A percentile compares a stretch with the other conserved stretches of the same genome.
Evolutionary conservation across 176 grass and related monocot genomes (phyloP).

Genomic region (Triticum timopheevii): DNA sequence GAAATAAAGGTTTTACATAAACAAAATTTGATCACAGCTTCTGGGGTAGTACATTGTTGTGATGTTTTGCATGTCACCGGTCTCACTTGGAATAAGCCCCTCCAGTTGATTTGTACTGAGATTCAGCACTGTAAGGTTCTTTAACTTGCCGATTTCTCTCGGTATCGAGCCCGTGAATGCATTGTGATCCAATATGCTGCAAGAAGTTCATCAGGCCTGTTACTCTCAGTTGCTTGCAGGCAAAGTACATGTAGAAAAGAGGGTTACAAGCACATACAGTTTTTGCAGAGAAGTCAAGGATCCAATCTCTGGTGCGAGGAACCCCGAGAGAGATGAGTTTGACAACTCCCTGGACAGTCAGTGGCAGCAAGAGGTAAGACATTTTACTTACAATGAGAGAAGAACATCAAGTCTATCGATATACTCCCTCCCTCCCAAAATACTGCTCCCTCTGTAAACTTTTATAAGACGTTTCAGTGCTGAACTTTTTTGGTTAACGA

Average conservation of each 20-base stretch:
- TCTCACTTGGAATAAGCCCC: slow-evolving; percentile 62
- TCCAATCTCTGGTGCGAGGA: slow-evolving; percentile 60
- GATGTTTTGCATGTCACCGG: slow-evolving; percentile 57
- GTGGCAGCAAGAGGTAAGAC: neutral
- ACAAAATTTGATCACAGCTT: slow-evolving; percentile 1
- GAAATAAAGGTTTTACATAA: neutral
- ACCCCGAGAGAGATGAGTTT: slow-evolving; percentile 73
- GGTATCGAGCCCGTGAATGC: slow-evolving; percentile 62
- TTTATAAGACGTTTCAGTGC: too few species aligned
- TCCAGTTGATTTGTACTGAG: slow-evolving; percentile 62
- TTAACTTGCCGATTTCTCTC: slow-evolving; percentile 50
- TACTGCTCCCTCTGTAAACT: too few species aligned
- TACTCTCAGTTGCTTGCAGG: neutral
- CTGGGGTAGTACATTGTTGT: slow-evolving; percentile 65
- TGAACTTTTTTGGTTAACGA: neutral
- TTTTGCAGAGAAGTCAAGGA: slow-evolving; percentile 56
- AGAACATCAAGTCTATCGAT: neutral
- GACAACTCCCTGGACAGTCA: slow-evolving; percentile 54
- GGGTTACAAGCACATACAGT: slow-evolving; percentile 46
- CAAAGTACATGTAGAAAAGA: neutral
- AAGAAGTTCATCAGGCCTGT: slow-evolving; percentile 9
- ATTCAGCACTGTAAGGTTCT: slow-evolving; percentile 51
- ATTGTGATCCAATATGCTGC: slow-evolving; percentile 63
- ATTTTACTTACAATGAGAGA: neutral
- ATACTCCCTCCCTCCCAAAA: too few species aligned